phyloP scores from a whole-genome alignment of 176 grass and related monocot species.

The Saccharum spontaneum region DNA sequence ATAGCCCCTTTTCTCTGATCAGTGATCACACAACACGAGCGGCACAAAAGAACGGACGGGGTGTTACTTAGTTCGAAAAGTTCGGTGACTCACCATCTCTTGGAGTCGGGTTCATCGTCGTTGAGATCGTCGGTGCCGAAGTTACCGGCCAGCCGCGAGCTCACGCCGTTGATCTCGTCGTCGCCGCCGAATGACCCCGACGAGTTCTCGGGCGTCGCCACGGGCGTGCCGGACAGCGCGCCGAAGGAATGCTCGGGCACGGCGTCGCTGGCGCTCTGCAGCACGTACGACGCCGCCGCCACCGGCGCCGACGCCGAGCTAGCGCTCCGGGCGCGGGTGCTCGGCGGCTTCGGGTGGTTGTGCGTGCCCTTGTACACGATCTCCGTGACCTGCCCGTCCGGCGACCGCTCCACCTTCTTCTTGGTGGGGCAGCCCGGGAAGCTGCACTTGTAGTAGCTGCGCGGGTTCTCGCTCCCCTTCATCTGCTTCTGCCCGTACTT shows the following conservation, averaged over 20 bases:
- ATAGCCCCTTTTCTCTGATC: not conserved
- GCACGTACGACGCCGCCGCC: conserved; percentile 14
- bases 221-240: conserved; percentile 41
- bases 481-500: conserved; percentile 99
- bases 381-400: conserved; percentile 83
- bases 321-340: conserved; percentile 41
- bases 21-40: too few relatives aligned
- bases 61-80: not conserved
- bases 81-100: conserved; percentile 49
- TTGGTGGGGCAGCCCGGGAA: conserved; percentile 80
- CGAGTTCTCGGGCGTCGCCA: conserved; percentile 76
- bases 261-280: not conserved
- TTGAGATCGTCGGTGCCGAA: not conserved
- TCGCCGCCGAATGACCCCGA: conserved; percentile 69
- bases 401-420: conserved; percentile 91
- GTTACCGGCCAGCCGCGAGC: conserved; percentile 36
- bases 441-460: conserved; percentile 98
- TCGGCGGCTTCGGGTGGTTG: conserved; percentile 76
- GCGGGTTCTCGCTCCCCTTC: conserved; percentile 89
- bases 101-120: conserved; percentile 58
- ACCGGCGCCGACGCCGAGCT: not conserved
- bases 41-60: not conserved
- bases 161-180: conserved; percentile 62
- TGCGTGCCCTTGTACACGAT: conserved; percentile 93
- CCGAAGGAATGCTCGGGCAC: conserved; percentile 32